Percentiles rank a stretch among this genome's conserved stretches.
Evolutionary conservation across 1,284 basidiomycete genomes (phyloP).

Genomic region (Puccinia hordei): DNA sequence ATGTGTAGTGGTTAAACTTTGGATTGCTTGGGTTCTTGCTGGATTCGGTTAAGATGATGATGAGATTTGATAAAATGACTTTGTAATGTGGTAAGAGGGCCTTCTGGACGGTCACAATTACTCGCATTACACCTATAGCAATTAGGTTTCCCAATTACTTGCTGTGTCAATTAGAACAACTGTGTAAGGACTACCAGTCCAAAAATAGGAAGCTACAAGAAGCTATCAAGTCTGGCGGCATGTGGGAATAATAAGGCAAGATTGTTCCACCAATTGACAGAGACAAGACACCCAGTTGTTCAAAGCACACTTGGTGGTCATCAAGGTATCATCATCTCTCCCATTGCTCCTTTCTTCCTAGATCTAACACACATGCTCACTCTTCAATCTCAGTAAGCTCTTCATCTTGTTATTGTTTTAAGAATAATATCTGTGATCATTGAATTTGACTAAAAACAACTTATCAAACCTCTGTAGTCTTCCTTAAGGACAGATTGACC

Average conservation of each 20-base stretch:
- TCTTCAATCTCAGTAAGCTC: too few species aligned
- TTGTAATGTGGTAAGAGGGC: conserved; percentile 72
- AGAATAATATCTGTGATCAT: too few species aligned
- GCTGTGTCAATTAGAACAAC: conserved; percentile 26
- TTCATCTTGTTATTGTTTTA: too few species aligned
- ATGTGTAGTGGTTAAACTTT: conserved; percentile 94
- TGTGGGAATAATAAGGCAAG: conserved; percentile 40
- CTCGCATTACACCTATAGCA: conserved; percentile 71
- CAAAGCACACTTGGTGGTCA: too few species aligned
- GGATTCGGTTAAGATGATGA: conserved; percentile 79
- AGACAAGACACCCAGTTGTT: too few species aligned
- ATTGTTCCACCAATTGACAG: too few species aligned
- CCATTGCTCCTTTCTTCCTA: too few species aligned
- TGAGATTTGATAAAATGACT: conserved; percentile 72
- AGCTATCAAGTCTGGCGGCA: conserved; percentile 20
- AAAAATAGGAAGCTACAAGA: conserved; percentile 39
- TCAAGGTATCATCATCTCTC: too few species aligned
- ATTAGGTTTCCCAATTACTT: conserved; percentile 42
- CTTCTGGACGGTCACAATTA: conserved; percentile 84
- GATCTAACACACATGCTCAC: too few species aligned
- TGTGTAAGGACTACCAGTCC: conserved; percentile 19
- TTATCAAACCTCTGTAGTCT: too few species aligned
- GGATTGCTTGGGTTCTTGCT: conserved; percentile 97
- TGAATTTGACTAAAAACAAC: too few species aligned
- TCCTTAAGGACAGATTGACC: too few species aligned